A percentile compares a stretch with the other conserved stretches of the same genome.
phyloP scores from a whole-genome alignment of 805 yeast genomes.

The Lachancea nothofagi region DNA sequence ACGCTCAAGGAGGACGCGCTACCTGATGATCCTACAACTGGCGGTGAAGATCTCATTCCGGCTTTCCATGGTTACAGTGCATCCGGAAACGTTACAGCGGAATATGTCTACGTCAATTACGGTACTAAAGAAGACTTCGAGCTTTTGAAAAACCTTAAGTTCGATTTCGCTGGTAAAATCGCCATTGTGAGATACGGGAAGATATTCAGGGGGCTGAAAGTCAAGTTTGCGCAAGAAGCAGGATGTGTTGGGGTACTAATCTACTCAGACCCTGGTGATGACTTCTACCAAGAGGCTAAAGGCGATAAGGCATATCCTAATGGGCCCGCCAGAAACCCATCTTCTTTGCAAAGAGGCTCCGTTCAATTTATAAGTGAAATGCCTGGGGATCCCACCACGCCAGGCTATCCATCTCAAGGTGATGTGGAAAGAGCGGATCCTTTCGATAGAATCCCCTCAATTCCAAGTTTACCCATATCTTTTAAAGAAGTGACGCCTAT shows the following conservation, averaged over 20 bases:
- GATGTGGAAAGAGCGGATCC: constrained; percentile 48
- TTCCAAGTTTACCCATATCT: constrained; percentile 68
- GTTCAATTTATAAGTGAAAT: constrained; percentile 53
- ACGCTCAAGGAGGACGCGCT: constrained; percentile 48
- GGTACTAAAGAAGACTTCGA: constrained; percentile 61
- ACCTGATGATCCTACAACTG: constrained; percentile 43
- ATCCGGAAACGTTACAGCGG: constrained; percentile 65
- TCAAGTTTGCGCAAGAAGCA: constrained; percentile 65
- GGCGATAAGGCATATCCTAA: constrained; percentile 64
- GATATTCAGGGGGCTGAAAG: constrained; percentile 68
- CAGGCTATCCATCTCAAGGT: constrained; percentile 53
- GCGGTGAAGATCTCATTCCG: constrained; percentile 47
- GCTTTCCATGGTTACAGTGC: constrained; percentile 76
- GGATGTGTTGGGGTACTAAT: constrained; percentile 65
- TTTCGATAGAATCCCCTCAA: constrained; percentile 46
- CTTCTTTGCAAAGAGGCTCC: constrained; percentile 71
- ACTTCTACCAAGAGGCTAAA: constrained; percentile 45
- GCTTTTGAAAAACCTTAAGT: constrained; percentile 40
- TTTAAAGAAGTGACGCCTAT: constrained; percentile 60
- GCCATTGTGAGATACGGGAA: constrained; percentile 64
- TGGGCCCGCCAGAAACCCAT: constrained; percentile 75
- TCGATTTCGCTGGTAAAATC: constrained; percentile 50
- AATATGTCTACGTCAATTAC: constrained; percentile 61
- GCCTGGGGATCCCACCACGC: constrained; percentile 80
- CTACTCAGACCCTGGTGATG: constrained; percentile 68